Base-by-base conservation (phyloP, 495 filamentous ascomycete species). In the Xylaria grammica region DNA sequence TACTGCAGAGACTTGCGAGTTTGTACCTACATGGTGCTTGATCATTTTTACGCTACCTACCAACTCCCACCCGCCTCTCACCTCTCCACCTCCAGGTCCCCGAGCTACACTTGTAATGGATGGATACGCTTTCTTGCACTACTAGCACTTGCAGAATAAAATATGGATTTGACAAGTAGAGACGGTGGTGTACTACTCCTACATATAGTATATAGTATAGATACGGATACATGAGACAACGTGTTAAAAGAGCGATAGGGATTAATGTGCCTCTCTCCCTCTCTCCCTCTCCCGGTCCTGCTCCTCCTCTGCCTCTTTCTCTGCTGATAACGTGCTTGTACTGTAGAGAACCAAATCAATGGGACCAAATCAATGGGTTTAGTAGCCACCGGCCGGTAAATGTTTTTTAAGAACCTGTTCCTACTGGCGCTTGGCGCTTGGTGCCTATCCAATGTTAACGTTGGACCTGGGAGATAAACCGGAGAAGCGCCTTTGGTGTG, bases 1-100 rank as follows among this genome's bases (percentile, higher is more conserved):
- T 48, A 13, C 58, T 54, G 49, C 49, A 62, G 49, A 53, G 60
- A 62, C 60, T 53, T 62, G 49, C 53, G 53, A 48, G 60, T 17
- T 53, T 53, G 60, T 62, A 62, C 46, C 60, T 62, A 61, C 58
- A 55, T 53, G 50, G 61, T 55, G 61, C 52, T 55, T 63, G 60
- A 38, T 19, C 29, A 38, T 45, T 32, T 7, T 26, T 38, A 15
- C 40, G 5, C 40, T 42, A 9, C 32, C 32, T 36, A n/a, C 11
- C 32, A 36, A 4, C 44, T n/a, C 15, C 44, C 17, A n/a, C 4
- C 44, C 44, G 5, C 4, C 46, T 44, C 59, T 32, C 40, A 54
- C 27, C 15, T 20, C 26, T 42, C 38, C 24, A 5, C 38, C 13
- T 20, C 27, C 9, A 56, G n/a, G 40, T 56, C 36, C 38, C 57